Evolutionary conservation across 2,329 filamentous ascomycete species (phyloP).

Genomic region (Fusarium decemcellulare): DNA sequence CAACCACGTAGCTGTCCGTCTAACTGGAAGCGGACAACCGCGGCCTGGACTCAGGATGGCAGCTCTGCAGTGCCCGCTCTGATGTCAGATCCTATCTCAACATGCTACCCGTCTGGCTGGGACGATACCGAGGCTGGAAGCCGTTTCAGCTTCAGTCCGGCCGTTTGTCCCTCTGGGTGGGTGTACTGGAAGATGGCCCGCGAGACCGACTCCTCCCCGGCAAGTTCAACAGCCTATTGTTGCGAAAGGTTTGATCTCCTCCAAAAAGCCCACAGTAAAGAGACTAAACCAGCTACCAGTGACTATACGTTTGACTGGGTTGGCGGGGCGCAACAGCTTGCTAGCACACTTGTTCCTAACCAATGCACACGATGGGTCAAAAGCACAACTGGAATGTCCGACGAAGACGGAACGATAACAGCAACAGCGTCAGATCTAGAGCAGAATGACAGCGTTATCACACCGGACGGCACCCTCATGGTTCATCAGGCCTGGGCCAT

Average conservation of each 20-base stretch:
- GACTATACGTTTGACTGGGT: background rate
- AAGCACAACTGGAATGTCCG: background rate
- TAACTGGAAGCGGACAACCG: background rate
- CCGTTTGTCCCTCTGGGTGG: slow-evolving; percentile 7
- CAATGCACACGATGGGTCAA: background rate
- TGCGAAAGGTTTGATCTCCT: background rate
- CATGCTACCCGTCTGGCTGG: slow-evolving; percentile 6
- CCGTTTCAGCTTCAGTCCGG: slow-evolving; percentile 1
- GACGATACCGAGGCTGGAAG: background rate
- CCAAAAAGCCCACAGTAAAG: background rate
- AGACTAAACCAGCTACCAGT: background rate
- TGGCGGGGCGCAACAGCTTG: background rate
- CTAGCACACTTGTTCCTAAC: background rate
- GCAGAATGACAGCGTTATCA: background rate
- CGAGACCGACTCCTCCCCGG: background rate
- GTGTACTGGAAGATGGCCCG: background rate
- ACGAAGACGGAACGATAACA: background rate
- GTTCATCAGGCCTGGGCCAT: slow-evolving; percentile 6
- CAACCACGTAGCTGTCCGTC: background rate
- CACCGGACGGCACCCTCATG: background rate
- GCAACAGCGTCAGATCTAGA: background rate
- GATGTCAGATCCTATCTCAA: background rate
- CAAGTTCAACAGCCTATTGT: background rate
- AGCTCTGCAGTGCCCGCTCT: background rate
- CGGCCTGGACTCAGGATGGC: background rate